Evolutionary conservation across 208 protist genomes (phyloP).

Genomic region (Acanthamoeba lenticulata): DNA sequence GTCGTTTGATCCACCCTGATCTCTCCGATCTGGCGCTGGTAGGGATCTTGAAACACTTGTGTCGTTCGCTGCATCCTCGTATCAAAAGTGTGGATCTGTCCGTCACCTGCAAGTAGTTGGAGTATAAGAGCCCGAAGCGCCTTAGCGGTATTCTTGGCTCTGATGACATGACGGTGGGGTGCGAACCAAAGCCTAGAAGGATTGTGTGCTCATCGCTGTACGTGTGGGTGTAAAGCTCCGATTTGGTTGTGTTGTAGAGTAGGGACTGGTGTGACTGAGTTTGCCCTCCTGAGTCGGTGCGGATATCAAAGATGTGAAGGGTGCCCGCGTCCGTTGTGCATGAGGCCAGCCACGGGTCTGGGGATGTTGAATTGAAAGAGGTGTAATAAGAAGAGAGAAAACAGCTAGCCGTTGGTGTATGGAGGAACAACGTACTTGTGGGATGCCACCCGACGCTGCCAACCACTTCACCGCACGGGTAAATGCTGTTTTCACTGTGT

Average conservation of each 20-base stretch:
- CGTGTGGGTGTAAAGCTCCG: conserved; percentile 56
- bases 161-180: background rate
- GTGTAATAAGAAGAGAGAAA: background rate
- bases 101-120: background rate
- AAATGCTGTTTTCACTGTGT: conserved; percentile 63
- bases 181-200: conserved; percentile 30
- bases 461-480: conserved; percentile 54
- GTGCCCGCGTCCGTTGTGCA: conserved; percentile 59
- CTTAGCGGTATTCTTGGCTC: background rate
- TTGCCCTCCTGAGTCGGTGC: background rate
- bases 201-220: conserved; percentile 48
- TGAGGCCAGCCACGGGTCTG: conserved; percentile 41
- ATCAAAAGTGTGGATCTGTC: conserved; percentile 33
- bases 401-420: background rate
- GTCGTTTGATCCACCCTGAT: background rate
- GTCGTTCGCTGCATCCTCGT: conserved; percentile 4
- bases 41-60: background rate
- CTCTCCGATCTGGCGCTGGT: conserved; percentile 43
- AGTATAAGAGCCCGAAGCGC: background rate
- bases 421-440: background rate
- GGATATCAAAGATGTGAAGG: conserved; percentile 55
- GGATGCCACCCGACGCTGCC: conserved; percentile 58
- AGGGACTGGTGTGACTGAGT: background rate
- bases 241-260: conserved; percentile 42
- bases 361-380: background rate